Evolutionary conservation across 2,329 filamentous ascomycete genomes (phyloP), one percentile per base, ranked within the genome.

Genomic region (Botrytis byssoidea): DNA sequence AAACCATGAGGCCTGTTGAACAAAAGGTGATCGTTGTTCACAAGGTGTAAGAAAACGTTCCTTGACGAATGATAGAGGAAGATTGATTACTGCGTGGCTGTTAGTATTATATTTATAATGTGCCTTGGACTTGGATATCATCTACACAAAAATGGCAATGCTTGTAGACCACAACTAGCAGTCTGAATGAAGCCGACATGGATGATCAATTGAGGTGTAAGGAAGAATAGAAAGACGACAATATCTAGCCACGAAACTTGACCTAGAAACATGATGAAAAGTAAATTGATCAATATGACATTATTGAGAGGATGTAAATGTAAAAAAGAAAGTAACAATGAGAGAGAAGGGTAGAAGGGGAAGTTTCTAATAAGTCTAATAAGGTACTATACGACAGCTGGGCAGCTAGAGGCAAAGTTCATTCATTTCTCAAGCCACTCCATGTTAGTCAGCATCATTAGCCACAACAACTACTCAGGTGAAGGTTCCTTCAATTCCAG

Each of bases 181-280:
- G 91, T 90, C 67, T 85, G 83, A 73, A 90, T 82, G 25, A 93
- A 79, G 42, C 92, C 91, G 75, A 91, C 90, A 73, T 91, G 88
- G 76, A 90, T 83, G 48, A 95, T 83, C 55, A 96, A 84, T 82
- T 95, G 92, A 4, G 92, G 92, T 5, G 89, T 84, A 22, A 95
- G 86, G 78, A 93, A 91, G 60, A 91, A 70, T 67, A 92, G 86
- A 79, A 95, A 96, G 74, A 90, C 88, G 44, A 91, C 73, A 83
- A 92, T 94, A 83, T 96, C 93, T 42, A 94, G 81, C 82, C 92
- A 91, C 10, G 91, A 93, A 63, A 96, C 88, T 73, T 91, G 90
- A 51, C 88, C 88, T 60, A 96, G 85, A 74, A 94, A 91, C 92
- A 95, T 94, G 32, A 40, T 73, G 40, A 42, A 46, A 37, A 4